These are phyloP conservation scores for Mycosarcoma mackinlayi DNA, from an alignment of 1,284 basidiomycete species.

Conservation along the genomic window DNA sequence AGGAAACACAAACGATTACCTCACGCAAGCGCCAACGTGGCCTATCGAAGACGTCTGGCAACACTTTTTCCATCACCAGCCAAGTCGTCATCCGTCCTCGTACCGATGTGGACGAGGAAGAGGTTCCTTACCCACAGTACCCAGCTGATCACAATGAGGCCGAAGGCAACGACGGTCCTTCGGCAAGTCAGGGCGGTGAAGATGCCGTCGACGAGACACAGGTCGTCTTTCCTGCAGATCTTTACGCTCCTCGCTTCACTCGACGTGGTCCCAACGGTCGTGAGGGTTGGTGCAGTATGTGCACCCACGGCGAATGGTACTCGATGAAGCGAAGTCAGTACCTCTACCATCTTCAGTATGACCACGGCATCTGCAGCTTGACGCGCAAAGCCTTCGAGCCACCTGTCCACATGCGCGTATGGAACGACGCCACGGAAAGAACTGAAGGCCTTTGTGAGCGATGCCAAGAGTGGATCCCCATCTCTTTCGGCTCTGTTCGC, in stretches of 20 bases:
- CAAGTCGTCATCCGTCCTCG: no score
- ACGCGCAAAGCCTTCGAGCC: not conserved
- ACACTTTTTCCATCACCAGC: no score
- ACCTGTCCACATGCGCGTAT: not conserved
- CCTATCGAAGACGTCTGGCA: no score
- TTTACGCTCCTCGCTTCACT: not conserved
- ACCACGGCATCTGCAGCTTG: not conserved
- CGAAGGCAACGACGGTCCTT: not conserved
- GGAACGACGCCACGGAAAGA: not conserved
- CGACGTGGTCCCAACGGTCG: not conserved
- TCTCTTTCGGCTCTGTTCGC: not conserved
- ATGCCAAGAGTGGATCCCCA: not conserved
- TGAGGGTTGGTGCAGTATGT: not conserved
- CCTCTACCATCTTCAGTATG: conserved; percentile 1
- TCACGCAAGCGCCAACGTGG: no score
- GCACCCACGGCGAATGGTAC: not conserved
- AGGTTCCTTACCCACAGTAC: not conserved
- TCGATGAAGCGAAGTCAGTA: not conserved
- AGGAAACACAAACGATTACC: no score
- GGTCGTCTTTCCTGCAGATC: not conserved
- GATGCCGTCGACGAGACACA: not conserved
- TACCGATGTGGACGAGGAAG: no score
- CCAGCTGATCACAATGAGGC: not conserved
- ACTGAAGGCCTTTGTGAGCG: not conserved
- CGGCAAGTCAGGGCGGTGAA: not conserved